A percentile compares a stretch with the other conserved stretches of the same genome.
phyloP scores from a whole-genome alignment of 2,329 filamentous ascomycete genomes.

The Monilinia fructicola region DNA sequence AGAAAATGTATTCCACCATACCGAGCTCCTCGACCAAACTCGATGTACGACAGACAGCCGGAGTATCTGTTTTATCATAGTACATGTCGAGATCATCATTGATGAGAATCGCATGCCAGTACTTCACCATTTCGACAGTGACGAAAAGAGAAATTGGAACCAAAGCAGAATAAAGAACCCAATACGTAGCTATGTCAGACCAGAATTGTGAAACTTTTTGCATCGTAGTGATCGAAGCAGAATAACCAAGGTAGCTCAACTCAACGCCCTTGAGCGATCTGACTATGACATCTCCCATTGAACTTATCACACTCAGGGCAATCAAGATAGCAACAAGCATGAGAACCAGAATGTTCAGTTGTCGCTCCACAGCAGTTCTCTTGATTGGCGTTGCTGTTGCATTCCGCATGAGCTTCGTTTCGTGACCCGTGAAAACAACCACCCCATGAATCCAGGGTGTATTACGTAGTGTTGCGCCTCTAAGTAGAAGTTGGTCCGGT shows the following conservation, averaged over 20 bases:
- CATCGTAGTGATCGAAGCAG: constrained; percentile 54
- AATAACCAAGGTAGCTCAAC: constrained; percentile 72
- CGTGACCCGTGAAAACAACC: constrained; percentile 95
- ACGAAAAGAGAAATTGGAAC: constrained; percentile 98
- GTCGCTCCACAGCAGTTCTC: constrained; percentile 89
- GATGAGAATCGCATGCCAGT: constrained; percentile 96
- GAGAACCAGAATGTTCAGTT: constrained; percentile 91
- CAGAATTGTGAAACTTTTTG: constrained; percentile 76
- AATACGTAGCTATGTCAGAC: constrained; percentile 94
- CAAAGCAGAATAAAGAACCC: constrained; percentile 94
- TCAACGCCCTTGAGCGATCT: constrained; percentile 62
- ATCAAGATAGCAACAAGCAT: constrained; percentile 85
- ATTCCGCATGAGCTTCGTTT: constrained; percentile 98
- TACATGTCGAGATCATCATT: constrained; percentile 98
- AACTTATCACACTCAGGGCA: constrained; percentile 82
- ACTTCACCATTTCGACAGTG: constrained; percentile 96
- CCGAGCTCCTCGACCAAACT: constrained; percentile 95
- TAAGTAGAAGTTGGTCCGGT: constrained; percentile 87
- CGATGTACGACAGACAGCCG: constrained; percentile 92
- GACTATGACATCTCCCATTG: constrained; percentile 83
- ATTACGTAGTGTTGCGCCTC: constrained; percentile 91
- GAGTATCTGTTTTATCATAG: constrained; percentile 91
- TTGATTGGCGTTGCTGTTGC: constrained; percentile 97
- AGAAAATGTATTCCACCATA: constrained; percentile 98
- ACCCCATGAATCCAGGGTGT: constrained; percentile 96